Evolutionary conservation across 495 filamentous ascomycete species (phyloP).

Genomic region (Penicillium arizonense): DNA sequence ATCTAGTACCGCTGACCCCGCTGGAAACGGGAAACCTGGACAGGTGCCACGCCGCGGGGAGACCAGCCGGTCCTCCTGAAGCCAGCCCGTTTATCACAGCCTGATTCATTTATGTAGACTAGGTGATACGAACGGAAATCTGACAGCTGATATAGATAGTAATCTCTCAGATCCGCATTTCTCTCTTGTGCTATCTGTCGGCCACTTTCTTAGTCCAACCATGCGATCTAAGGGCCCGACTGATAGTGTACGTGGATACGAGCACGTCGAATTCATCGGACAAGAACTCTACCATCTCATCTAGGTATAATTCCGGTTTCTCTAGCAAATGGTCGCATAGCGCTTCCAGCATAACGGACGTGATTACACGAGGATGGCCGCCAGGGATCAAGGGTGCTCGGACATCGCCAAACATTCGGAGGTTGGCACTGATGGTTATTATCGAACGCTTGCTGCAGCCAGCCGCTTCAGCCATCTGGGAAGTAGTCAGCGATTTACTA

Average conservation of each 20-base stretch:
- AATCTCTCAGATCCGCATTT: neutral
- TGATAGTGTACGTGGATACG: too few species aligned
- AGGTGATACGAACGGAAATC: neutral
- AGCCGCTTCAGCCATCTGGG: constrained; percentile 10
- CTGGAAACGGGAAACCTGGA: neutral
- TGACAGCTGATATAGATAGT: neutral
- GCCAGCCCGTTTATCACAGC: constrained; percentile 2
- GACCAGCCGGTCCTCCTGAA: neutral
- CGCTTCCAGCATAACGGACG: too few species aligned
- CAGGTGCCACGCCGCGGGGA: neutral
- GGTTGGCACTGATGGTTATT: neutral
- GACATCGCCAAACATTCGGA: neutral
- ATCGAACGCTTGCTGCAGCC: constrained; percentile 5
- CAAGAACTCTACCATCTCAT: too few species aligned
- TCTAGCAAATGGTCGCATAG: too few species aligned
- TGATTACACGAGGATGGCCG: too few species aligned
- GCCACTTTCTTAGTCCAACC: neutral
- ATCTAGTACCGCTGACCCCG: neutral
- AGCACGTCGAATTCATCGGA: too few species aligned
- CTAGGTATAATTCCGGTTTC: too few species aligned
- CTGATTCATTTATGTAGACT: neutral
- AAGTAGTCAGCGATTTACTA: constrained; percentile 9
- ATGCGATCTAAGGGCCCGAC: too few species aligned
- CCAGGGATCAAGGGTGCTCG: neutral
- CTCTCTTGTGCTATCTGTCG: neutral